A percentile compares a stretch with the other conserved stretches of the same genome.
These are phyloP conservation scores for Trypanosoma congolense DNA, from an alignment of 208 protist genomes.

Conservation along the genomic window DNA sequence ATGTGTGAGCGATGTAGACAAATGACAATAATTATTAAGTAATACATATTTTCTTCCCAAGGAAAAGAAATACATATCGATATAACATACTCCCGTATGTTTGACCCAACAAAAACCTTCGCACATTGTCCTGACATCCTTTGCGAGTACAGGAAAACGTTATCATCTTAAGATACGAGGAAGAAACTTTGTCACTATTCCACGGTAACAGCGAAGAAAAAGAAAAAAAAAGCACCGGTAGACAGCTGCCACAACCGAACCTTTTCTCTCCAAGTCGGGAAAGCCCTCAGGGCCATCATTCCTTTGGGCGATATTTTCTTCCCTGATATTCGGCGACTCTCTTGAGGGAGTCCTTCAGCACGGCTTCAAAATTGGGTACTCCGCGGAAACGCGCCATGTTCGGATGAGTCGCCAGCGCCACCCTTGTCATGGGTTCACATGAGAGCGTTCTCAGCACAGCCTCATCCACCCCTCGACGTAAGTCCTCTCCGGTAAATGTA, in stretches of 20 bases:
- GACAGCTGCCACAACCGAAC: too few relatives aligned
- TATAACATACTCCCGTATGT: too few relatives aligned
- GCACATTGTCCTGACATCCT: too few relatives aligned
- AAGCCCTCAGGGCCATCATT: too few relatives aligned
- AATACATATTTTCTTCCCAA: too few relatives aligned
- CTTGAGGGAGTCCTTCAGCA: constrained; percentile 54
- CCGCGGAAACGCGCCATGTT: constrained; percentile 29
- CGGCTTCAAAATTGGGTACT: constrained; percentile 39
- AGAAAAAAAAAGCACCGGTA: not conserved
- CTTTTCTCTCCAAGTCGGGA: too few relatives aligned
- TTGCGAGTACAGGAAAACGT: too few relatives aligned
- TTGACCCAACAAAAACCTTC: too few relatives aligned
- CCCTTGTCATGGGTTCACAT: constrained; percentile 26
- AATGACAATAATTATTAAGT: too few relatives aligned
- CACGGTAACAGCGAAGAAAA: not conserved
- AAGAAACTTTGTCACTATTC: too few relatives aligned
- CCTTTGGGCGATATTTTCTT: constrained; percentile 54
- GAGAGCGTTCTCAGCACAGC: constrained; percentile 45
- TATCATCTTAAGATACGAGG: not conserved
- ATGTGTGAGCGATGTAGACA: not conserved
- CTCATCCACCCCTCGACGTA: constrained; percentile 29
- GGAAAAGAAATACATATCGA: too few relatives aligned
- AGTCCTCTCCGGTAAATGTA: constrained; percentile 26
- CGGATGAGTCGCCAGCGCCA: constrained; percentile 31
- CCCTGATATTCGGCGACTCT: constrained; percentile 45